phyloP scores from a whole-genome alignment of 371 early-diverging fungal genomes.

The Chytridiales sp. region DNA sequence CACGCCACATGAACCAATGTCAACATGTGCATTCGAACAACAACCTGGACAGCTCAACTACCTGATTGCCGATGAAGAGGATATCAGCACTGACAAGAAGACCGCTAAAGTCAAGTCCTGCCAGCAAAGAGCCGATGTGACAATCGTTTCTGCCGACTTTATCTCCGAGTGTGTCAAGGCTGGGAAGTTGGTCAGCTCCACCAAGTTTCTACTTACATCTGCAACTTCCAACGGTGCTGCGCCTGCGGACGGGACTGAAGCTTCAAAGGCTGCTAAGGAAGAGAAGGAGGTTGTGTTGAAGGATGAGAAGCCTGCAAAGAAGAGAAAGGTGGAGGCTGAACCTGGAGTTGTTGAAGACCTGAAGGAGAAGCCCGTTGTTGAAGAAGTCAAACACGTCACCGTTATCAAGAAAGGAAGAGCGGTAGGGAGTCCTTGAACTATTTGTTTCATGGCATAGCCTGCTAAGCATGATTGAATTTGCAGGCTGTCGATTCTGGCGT shows the following conservation, averaged over 20 bases:
- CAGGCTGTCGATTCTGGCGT: slow-evolving; percentile 31
- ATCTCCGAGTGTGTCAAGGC: slow-evolving; percentile 4
- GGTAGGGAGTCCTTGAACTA: slow-evolving; percentile 10
- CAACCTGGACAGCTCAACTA: slow-evolving; percentile 18
- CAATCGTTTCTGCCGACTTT: no score
- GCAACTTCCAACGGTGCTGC: not conserved
- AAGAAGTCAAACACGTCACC: slow-evolving; percentile 27
- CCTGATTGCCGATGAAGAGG: slow-evolving; percentile 14
- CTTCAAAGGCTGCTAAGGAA: not conserved
- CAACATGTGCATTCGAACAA: not conserved
- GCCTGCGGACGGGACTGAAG: slow-evolving; percentile 4
- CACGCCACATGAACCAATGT: no score
- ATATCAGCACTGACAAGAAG: not conserved
- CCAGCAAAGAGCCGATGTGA: not conserved
- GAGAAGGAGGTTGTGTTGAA: slow-evolving; percentile 4
- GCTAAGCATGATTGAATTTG: not conserved
- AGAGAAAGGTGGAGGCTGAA: no score
- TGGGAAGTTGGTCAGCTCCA: not conserved
- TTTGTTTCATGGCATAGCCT: not conserved
- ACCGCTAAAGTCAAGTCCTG: not conserved
- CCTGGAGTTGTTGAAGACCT: not conserved
- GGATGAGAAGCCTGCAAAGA: not conserved
- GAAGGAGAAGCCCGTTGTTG: not conserved
- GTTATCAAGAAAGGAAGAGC: slow-evolving; percentile 36
- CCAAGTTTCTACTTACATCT: no score